These are phyloP conservation scores for Paraconiothyrium brasiliense DNA, from an alignment of 2,329 filamentous ascomycete species.

Conservation along the genomic window DNA sequence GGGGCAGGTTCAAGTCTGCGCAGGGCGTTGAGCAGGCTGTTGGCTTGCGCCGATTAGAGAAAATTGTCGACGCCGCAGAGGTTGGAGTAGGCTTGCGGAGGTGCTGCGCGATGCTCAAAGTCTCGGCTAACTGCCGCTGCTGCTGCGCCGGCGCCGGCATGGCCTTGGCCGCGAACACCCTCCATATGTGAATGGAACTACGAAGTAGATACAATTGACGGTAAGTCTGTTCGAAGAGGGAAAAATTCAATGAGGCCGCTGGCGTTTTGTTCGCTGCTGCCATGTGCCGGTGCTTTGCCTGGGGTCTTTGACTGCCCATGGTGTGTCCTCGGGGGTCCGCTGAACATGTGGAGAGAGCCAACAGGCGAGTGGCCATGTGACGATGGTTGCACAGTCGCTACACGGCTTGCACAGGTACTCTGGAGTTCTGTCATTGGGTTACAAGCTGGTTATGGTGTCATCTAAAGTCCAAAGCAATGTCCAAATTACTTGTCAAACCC, in stretches of 20 bases:
- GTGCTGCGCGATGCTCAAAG: slow-evolving; percentile 20
- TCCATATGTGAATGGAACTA: neutral
- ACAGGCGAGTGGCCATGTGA: slow-evolving; percentile 1
- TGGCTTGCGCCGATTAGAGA: neutral
- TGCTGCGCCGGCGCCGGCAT: slow-evolving; percentile 8
- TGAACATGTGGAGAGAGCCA: slow-evolving; percentile 4
- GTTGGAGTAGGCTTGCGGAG: slow-evolving; percentile 17
- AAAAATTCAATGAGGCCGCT: neutral
- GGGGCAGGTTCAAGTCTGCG: neutral
- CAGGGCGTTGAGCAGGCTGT: neutral
- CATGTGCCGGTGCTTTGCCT: neutral
- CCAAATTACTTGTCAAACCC: neutral
- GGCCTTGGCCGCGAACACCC: slow-evolving; percentile 11
- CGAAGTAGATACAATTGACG: neutral
- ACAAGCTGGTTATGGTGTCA: neutral
- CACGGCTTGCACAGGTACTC: neutral
- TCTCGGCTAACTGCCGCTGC: slow-evolving; percentile 24
- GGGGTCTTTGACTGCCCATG: neutral
- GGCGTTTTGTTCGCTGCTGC: neutral
- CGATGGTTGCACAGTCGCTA: slow-evolving; percentile 6
- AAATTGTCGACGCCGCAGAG: slow-evolving; percentile 3
- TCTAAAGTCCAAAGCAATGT: neutral
- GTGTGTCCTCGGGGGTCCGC: slow-evolving; percentile 6
- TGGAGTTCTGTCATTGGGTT: neutral
- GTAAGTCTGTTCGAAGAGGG: neutral